Base-by-base conservation (phyloP, 108 stramenopile genomes). In the Nitzschia palea region DNA sequence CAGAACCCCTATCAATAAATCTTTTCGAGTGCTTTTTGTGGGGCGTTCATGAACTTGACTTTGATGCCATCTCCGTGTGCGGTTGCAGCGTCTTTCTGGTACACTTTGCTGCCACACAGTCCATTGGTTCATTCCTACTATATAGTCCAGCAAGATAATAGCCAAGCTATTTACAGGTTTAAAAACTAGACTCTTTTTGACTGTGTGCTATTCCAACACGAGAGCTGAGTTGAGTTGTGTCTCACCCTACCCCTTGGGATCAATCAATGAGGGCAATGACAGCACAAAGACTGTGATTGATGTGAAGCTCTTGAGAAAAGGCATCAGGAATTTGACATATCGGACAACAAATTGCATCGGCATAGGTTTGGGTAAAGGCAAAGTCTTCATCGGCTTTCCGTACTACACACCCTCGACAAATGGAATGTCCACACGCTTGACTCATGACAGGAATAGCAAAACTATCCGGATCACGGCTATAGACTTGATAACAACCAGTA, bases 391-490 rank as follows among this genome's bases (percentile, higher is more conserved):
- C 47, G 18, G 40, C 47, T 23, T 59, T 40, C 33, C 36, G 32
- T 18, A 58, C 28, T 43, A 44, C 54, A n/a, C 56, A 59, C 47
- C 47, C 70, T 25, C 70, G 70, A 51, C 70, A 71, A 31, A 71
- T 54, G 4, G 70, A 50, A 44, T 71, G 70, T 9, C 70, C 55
- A 31, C 70, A 71, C 29, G 70, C 8, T 43, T 62, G 60, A 51
- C 70, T 71, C 44, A 60, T 33, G 35, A 62, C 60, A 22, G 70
- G 70, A 43, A 60, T 37, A 27, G 27, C 54, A 12, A 34, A 15
- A n/a, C 36, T 27, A 6, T 45, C 37, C 12, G 52, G 53, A 44
- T 71, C 48, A 14, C 47, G 45, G 30, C 29, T 32, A 53, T 55
- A 62, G 0, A 62, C 70, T 54, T 55, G 31, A 23, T 32, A 62